Conservation (phyloP, 441 rosid species). For the Corymbia calophylla region DNA sequence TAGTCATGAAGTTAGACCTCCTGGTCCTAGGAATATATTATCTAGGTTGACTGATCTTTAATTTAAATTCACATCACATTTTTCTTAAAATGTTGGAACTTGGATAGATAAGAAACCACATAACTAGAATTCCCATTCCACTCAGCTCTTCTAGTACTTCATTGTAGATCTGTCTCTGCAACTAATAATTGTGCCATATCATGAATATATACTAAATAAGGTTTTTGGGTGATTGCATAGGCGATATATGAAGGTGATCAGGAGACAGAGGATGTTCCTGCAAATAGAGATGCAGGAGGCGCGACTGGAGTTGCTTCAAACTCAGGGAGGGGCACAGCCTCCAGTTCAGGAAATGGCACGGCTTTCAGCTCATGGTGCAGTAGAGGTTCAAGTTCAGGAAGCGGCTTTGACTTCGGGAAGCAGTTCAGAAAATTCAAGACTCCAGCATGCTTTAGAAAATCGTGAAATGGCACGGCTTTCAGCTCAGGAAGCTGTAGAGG, state of each 20-base stretch:
- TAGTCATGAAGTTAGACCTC: background rate
- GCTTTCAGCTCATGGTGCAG: too few relatives aligned
- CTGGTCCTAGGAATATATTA: background rate
- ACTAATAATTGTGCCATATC: background rate
- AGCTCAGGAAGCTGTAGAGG: background rate
- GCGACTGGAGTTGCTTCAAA: too few relatives aligned
- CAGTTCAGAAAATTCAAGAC: too few relatives aligned
- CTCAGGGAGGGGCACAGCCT: too few relatives aligned
- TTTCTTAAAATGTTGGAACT: background rate
- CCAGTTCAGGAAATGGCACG: rapidly evolving
- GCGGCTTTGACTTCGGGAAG: too few relatives aligned
- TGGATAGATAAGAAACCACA: background rate
- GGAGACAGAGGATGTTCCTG: too few relatives aligned
- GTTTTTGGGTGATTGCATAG: background rate
- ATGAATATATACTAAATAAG: background rate
- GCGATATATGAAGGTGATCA: background rate
- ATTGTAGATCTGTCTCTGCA: background rate
- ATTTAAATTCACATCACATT: background rate
- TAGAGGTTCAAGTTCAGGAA: too few relatives aligned
- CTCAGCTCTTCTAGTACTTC: background rate
- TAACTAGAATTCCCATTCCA: background rate
- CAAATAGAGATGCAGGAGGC: too few relatives aligned
- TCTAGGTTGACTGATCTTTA: background rate
- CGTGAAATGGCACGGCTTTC: background rate
- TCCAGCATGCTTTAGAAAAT: too few relatives aligned